Conservation (phyloP, 768 basidiomycete genomes). For the Jaapia argillacea region DNA sequence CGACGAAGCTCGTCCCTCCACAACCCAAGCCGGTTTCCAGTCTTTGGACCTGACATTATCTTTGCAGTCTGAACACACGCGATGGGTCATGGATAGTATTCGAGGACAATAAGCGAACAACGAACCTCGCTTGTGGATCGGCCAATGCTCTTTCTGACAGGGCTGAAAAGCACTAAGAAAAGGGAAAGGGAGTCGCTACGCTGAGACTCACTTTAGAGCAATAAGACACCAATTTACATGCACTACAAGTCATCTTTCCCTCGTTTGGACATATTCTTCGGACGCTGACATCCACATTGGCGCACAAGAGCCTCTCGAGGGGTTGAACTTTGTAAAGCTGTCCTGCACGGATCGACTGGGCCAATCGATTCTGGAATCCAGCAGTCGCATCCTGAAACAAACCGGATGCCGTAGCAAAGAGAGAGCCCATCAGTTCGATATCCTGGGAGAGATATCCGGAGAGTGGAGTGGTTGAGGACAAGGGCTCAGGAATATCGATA, state of each 20-base stretch:
- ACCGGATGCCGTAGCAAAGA: too few relatives aligned
- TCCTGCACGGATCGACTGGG: too few relatives aligned
- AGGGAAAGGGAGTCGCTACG: not conserved
- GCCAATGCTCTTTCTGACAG: not conserved
- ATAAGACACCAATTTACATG: constrained; percentile 32
- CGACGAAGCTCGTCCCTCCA: constrained; percentile 1
- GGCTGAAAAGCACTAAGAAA: too few relatives aligned
- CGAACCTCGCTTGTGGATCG: not conserved
- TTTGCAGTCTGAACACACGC: constrained; percentile 12
- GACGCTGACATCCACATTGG: constrained; percentile 19
- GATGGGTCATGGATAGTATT: too few relatives aligned
- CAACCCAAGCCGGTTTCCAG: constrained; percentile 3
- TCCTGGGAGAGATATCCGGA: too few relatives aligned
- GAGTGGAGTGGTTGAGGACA: too few relatives aligned
- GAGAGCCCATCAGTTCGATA: too few relatives aligned
- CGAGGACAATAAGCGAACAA: too few relatives aligned
- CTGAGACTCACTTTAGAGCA: constrained; percentile 26
- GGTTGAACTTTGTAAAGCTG: too few relatives aligned
- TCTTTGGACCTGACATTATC: not conserved
- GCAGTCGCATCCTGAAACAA: too few relatives aligned
- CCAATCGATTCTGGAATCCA: too few relatives aligned
- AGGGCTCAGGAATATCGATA: too few relatives aligned
- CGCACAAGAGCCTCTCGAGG: constrained; percentile 23
- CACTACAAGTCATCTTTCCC: constrained; percentile 15
- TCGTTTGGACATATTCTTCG: constrained; percentile 17